Evolutionary conservation across 192 early-diverging fungal species (phyloP), one percentile per base, ranked within the genome.

Genomic region (Mortierella antarctica): DNA sequence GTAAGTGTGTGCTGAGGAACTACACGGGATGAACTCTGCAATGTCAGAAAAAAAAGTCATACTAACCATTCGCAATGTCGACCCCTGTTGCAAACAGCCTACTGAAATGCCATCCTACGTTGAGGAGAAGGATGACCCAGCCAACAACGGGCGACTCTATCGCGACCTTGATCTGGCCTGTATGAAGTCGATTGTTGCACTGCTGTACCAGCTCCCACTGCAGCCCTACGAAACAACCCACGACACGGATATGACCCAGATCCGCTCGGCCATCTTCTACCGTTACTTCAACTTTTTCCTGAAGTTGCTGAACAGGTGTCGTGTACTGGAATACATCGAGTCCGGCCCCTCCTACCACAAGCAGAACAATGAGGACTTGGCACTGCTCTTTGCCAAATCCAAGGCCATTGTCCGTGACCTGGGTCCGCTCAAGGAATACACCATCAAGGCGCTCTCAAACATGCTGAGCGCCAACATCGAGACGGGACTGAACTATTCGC

Each of bases 391-490:
- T 71, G 76, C 76, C 41, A 86, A 79, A 77, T 87, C 88, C 11
- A 91, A 89, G 51, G 91, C 90, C 39, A 87, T 80, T 56, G 76
- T 89, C 13, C 88, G 89, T 42, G 88, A 93, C 72, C 74, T 94
- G 9, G 86, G 83, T 1, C 88, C 90, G 20, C 67, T 96, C 40
- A 94, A 94, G 78, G 94, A 96, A n/a, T 90, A 91, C 53, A 92
- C 94, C 6, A 96, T 98, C 80, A 88, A 93, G 55, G 94, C 94
- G 2, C 85, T 99, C 53, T 95, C 95, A 20, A 95, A 97, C 73
- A 89, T 99, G 73, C 82, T 99, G 21, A 90, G 93, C 11, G 93
- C 94, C 7, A 99, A 99, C 82, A 89, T 98, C 57, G 97, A 98
- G 75, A 90, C 95, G 55, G 97, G 95, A 31, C 83, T 99, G 65